These are phyloP conservation scores for Diophrys appendiculata DNA, from an alignment of 73 alveolate genomes.

Conservation along the genomic window DNA sequence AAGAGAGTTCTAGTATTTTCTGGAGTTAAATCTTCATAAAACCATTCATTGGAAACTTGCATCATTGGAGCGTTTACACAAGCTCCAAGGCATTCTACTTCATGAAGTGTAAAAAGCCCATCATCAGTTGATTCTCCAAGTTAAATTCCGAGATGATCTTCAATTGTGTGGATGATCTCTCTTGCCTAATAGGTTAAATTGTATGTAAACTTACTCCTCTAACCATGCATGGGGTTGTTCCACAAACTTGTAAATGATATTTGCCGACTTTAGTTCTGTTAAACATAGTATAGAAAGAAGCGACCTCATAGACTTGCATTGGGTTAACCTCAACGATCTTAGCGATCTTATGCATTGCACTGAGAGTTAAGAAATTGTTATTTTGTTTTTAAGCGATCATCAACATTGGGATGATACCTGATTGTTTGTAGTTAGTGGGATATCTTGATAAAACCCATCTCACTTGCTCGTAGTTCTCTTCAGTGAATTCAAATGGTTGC, in stretches of 20 bases:
- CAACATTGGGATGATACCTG: slow-evolving; percentile 78
- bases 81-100: slow-evolving; percentile 93
- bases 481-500: slow-evolving; percentile 85
- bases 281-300: slow-evolving; percentile 90
- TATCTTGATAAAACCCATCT: slow-evolving; percentile 62
- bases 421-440: slow-evolving; percentile 80
- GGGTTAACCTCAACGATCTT: slow-evolving; percentile 83
- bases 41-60: slow-evolving; percentile 88
- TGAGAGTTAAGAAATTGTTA: slow-evolving; percentile 75
- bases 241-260: slow-evolving; percentile 88
- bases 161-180: slow-evolving; percentile 75
- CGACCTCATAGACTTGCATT: slow-evolving; percentile 85
- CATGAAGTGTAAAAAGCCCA: slow-evolving; percentile 82
- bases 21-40: slow-evolving; percentile 89
- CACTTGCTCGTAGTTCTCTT: slow-evolving; percentile 74
- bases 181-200: slow-evolving; percentile 32
- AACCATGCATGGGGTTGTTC: slow-evolving; percentile 89
- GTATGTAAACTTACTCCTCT: slow-evolving; percentile 62
- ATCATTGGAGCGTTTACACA: slow-evolving; percentile 94
- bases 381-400: slow-evolving; percentile 80
- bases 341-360: slow-evolving; percentile 91
- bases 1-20: slow-evolving; percentile 71
- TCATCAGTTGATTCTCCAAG: slow-evolving; percentile 76
- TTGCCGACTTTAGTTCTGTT: slow-evolving; percentile 88
- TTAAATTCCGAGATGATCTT: slow-evolving; percentile 56